Percentiles rank a stretch among this genome's conserved stretches.
Conservation (phyloP, 768 basidiomycete genomes). For the Suillus sp. region DNA sequence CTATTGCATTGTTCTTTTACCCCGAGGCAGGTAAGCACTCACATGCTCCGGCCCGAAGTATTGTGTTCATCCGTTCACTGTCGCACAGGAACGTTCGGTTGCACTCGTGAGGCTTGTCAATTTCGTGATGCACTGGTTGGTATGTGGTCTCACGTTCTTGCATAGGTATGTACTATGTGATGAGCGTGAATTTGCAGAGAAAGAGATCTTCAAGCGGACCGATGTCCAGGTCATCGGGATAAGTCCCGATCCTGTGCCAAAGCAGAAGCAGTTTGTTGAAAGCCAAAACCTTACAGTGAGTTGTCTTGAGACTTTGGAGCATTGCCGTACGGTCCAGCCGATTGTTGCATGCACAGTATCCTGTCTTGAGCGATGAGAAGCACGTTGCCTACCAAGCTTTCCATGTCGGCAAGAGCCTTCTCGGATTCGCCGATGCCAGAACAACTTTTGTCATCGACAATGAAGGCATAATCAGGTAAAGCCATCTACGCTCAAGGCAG, state of each 20-base stretch:
- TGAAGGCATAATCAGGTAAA: slow-evolving; percentile 65
- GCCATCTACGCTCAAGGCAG: slow-evolving; percentile 17
- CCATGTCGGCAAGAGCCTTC: slow-evolving; percentile 61
- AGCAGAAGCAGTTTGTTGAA: slow-evolving; percentile 76
- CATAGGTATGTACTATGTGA: background rate
- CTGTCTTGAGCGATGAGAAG: slow-evolving; percentile 72
- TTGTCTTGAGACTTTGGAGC: slow-evolving; percentile 10
- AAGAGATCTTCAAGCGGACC: slow-evolving; percentile 62
- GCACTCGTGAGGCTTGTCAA: slow-evolving; percentile 80
- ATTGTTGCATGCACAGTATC: slow-evolving; percentile 51
- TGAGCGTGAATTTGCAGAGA: slow-evolving; percentile 43
- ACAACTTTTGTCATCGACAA: slow-evolving; percentile 78
- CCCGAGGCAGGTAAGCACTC: slow-evolving; percentile 59
- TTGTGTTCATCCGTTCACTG: slow-evolving; percentile 3
- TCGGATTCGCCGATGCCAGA: slow-evolving; percentile 66
- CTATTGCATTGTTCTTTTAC: slow-evolving; percentile 79
- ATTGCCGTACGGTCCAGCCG: background rate
- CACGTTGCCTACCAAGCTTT: slow-evolving; percentile 66
- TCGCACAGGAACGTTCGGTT: slow-evolving; percentile 64
- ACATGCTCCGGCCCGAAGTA: slow-evolving; percentile 5
- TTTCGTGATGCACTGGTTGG: slow-evolving; percentile 79
- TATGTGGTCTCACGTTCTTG: slow-evolving; percentile 32
- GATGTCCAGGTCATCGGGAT: slow-evolving; percentile 73
- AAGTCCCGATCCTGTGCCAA: slow-evolving; percentile 69
- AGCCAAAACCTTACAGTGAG: slow-evolving; percentile 66